Evolutionary conservation across 768 basidiomycete genomes (phyloP).

Genomic region (Tylopilus subfusipes): DNA sequence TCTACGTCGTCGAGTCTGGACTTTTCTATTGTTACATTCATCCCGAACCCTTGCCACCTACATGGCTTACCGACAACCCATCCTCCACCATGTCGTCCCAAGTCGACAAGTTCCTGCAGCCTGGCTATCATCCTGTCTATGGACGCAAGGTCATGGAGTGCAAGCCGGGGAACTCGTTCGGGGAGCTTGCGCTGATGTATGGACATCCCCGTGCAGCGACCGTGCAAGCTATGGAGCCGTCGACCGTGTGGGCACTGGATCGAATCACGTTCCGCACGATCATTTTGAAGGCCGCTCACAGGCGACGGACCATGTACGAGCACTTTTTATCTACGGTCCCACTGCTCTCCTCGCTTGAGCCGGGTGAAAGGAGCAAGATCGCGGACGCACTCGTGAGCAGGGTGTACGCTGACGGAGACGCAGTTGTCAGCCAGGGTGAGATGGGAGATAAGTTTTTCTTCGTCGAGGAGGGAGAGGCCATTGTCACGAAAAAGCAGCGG

Average conservation of each 20-base stretch:
- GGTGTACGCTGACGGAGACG: constrained; percentile 78
- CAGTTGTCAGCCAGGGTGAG: constrained; percentile 90
- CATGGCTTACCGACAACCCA: constrained; percentile 48
- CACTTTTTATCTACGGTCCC: constrained; percentile 90
- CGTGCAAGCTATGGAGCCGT: constrained; percentile 78
- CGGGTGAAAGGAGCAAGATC: constrained; percentile 92
- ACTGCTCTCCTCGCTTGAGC: constrained; percentile 79
- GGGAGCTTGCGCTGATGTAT: constrained; percentile 98
- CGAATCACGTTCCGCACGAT: constrained; percentile 98
- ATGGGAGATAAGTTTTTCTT: constrained; percentile 98
- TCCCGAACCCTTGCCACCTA: constrained; percentile 59
- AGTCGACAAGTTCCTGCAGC: constrained; percentile 56
- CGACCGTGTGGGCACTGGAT: constrained; percentile 92
- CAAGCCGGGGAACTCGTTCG: constrained; percentile 82
- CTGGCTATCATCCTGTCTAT: constrained; percentile 64
- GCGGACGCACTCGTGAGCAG: constrained; percentile 90
- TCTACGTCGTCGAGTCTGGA: constrained; percentile 95
- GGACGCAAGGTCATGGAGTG: constrained; percentile 85
- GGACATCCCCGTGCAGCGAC: constrained; percentile 95
- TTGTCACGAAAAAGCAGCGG: constrained; percentile 73
- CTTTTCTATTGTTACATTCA: constrained; percentile 79
- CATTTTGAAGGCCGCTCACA: constrained; percentile 87
- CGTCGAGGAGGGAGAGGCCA: constrained; percentile 89
- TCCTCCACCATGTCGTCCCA: constrained; percentile 36
- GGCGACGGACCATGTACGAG: constrained; percentile 94